These are phyloP conservation scores for Paramecium tetraurelia DNA, from an alignment of 73 alveolate species.

Conservation along the genomic window DNA sequence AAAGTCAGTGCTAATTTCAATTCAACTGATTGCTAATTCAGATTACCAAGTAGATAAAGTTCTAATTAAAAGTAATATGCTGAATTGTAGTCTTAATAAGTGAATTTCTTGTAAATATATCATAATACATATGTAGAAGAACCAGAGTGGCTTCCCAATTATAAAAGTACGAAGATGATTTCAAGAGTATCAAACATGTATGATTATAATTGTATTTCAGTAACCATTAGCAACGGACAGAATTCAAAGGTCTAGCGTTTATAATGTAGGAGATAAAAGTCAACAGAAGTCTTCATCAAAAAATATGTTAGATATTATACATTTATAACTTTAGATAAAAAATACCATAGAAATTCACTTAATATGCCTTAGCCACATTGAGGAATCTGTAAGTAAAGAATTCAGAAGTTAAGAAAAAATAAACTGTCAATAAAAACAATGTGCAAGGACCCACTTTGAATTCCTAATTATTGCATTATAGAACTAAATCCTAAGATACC, in stretches of 20 bases:
- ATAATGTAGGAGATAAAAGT: background rate
- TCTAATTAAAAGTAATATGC: background rate
- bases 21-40: background rate
- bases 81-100: background rate
- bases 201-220: background rate
- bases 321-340: background rate
- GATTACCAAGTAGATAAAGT: slow-evolving; percentile 31
- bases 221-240: background rate
- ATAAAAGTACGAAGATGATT: background rate
- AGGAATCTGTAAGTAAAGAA: background rate
- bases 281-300: background rate
- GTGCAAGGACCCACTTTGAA: background rate
- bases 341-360: background rate
- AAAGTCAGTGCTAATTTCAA: slow-evolving; percentile 6
- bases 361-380: background rate
- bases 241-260: background rate
- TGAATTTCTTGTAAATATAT: slow-evolving; percentile 6
- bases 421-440: background rate
- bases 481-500: slow-evolving; percentile 36
- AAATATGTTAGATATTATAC: background rate
- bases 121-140: background rate
- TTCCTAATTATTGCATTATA: background rate
- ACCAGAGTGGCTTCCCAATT: slow-evolving; percentile 16
- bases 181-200: background rate
- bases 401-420: background rate